phyloP scores from a whole-genome alignment of 805 yeast genomes.

The Metschnikowia orientalis region DNA sequence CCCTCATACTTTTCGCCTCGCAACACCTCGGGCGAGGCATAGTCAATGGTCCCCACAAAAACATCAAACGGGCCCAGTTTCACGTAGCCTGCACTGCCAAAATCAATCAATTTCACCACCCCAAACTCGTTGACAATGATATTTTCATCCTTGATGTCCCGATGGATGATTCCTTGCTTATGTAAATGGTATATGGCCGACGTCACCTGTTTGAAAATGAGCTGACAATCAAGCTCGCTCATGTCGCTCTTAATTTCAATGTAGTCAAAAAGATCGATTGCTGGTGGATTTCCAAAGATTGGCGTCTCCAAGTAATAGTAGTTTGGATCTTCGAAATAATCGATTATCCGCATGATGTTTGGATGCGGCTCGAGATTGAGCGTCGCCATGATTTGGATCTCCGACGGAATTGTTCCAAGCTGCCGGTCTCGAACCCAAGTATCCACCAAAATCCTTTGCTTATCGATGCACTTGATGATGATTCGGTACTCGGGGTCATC shows the following conservation, averaged over 20 bases:
- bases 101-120: conserved; percentile 80
- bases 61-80: conserved; percentile 94
- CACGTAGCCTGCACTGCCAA: conserved; percentile 90
- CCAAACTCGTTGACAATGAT: conserved; percentile 82
- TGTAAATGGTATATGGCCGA: conserved; percentile 81
- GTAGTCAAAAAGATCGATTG: conserved; percentile 86
- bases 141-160: conserved; percentile 95
- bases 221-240: conserved; percentile 73
- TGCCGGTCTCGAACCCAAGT: conserved; percentile 94
- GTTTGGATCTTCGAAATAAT: conserved; percentile 87
- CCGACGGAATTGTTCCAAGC: conserved; percentile 93
- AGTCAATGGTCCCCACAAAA: conserved; percentile 95
- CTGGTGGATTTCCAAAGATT: conserved; percentile 85
- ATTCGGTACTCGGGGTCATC: conserved; percentile 60
- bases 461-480: conserved; percentile 84
- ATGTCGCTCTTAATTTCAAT: conserved; percentile 82
- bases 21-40: conserved; percentile 95
- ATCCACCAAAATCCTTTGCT: conserved; percentile 89
- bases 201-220: conserved; percentile 74
- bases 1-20: conserved; percentile 88
- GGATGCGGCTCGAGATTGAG: conserved; percentile 77
- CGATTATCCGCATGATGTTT: conserved; percentile 77
- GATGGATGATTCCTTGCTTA: conserved; percentile 79
- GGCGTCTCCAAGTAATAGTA: conserved; percentile 90
- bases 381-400: conserved; percentile 88